These are phyloP conservation scores for Amaranthus cruentus DNA, from an alignment of 148 eudicot species.

Conservation along the genomic window DNA sequence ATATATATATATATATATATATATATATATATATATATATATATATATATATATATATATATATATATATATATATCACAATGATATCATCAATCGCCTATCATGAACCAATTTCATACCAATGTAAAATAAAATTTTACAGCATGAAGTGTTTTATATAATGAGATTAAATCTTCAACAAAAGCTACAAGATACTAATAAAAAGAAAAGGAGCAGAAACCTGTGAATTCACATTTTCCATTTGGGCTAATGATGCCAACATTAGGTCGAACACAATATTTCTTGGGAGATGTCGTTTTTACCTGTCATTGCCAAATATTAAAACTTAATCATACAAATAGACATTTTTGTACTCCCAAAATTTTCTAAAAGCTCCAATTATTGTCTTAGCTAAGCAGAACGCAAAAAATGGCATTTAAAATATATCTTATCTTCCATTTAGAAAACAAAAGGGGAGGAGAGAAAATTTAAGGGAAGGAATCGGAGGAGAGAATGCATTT, in stretches of 20 bases:
- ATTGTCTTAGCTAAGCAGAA: not conserved
- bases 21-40: no score
- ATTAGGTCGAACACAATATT: slow-evolving; percentile 65
- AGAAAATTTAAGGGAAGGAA: no score
- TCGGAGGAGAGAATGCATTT: no score
- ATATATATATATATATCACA: not conserved
- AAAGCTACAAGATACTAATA: not conserved
- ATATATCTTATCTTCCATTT: no score
- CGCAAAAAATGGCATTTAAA: not conserved
- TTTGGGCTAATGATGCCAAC: slow-evolving; percentile 48
- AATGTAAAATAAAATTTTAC: not conserved
- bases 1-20: no score
- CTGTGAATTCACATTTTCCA: slow-evolving; percentile 50
- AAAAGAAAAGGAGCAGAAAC: slow-evolving; percentile 12
- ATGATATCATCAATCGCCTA: not conserved
- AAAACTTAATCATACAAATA: not conserved
- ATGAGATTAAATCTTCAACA: not conserved
- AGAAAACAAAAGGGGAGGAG: no score
- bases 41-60: no score
- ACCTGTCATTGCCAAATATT: slow-evolving; percentile 43
- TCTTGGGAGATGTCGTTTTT: slow-evolving; percentile 66
- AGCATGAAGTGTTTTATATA: not conserved
- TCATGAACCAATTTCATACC: not conserved
- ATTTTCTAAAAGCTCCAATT: not conserved
- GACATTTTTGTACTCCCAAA: not conserved